Conservation (phyloP, 2,329 filamentous ascomycete species). For the Fusarium sp. region DNA sequence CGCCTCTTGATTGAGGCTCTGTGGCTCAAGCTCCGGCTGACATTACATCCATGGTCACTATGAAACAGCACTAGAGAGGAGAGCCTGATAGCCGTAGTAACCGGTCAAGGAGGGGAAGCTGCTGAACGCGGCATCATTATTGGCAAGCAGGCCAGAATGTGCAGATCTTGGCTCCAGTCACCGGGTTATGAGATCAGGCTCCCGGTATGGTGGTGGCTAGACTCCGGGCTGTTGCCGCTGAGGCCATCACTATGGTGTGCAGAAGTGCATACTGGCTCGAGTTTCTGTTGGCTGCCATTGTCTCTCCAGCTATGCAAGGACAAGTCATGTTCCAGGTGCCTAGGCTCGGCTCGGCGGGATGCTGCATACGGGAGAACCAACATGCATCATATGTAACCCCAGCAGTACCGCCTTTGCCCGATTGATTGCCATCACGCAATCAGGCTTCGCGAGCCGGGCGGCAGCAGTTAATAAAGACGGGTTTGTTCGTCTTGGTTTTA, state of each 20-base stretch:
- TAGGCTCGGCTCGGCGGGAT: background rate
- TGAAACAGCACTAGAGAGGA: too few relatives aligned
- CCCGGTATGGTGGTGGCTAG: background rate
- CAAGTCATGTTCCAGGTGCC: background rate
- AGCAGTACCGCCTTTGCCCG: background rate
- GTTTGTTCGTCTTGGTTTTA: background rate
- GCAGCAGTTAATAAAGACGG: background rate
- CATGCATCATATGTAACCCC: conserved; percentile 12
- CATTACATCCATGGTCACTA: background rate
- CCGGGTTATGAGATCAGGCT: background rate
- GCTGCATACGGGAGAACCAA: background rate
- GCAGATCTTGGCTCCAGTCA: background rate
- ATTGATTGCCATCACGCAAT: background rate
- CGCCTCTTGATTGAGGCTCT: background rate
- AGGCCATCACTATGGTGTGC: background rate
- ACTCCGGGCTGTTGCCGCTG: background rate
- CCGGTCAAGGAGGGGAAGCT: background rate
- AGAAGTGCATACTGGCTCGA: background rate
- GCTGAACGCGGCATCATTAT: background rate
- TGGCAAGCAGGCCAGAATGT: background rate
- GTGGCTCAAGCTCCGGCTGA: conserved; percentile 13
- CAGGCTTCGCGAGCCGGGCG: background rate
- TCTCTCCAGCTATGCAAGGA: background rate
- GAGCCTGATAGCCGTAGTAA: too few relatives aligned
- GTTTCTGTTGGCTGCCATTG: background rate